Conservation (phyloP, 2,329 filamentous ascomycete species). For the Claviceps spartinae region DNA sequence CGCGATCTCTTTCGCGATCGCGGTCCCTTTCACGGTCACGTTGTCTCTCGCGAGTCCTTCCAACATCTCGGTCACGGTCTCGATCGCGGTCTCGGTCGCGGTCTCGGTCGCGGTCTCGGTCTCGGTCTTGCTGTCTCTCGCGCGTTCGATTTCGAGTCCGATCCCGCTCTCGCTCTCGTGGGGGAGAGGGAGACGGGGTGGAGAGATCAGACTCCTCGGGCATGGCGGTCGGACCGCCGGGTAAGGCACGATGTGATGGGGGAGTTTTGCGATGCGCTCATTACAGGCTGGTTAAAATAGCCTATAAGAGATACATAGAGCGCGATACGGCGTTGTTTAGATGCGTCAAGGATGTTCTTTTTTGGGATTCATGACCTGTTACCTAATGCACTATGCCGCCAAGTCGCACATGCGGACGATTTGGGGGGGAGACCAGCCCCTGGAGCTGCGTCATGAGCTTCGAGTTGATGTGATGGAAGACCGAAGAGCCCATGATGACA, state of each 20-base stretch:
- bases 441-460: constrained; percentile 4
- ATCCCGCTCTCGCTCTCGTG: constrained; percentile 1
- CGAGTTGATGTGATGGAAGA: not conserved
- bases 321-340: not conserved
- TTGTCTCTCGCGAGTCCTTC: constrained; percentile 3
- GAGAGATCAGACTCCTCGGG: constrained; percentile 2
- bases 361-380: not conserved
- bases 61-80: constrained; percentile 2
- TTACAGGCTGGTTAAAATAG: not conserved
- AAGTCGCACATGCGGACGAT: constrained; percentile 1
- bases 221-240: constrained; percentile 1
- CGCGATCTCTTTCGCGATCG: constrained; percentile 14
- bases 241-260: not conserved
- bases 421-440: not conserved
- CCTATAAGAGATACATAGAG: not conserved
- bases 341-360: not conserved
- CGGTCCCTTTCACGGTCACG: constrained; percentile 9
- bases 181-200: constrained; percentile 1
- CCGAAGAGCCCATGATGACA: not conserved
- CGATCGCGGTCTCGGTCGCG: not conserved
- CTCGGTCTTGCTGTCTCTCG: not conserved
- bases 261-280: not conserved
- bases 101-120: not conserved
- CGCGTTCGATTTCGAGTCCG: not conserved
- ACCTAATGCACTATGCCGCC: not conserved